Percentiles rank a stretch among this genome's conserved stretches.
Conservation (phyloP, 805 yeast genomes). For the Spathaspora arborariae region DNA sequence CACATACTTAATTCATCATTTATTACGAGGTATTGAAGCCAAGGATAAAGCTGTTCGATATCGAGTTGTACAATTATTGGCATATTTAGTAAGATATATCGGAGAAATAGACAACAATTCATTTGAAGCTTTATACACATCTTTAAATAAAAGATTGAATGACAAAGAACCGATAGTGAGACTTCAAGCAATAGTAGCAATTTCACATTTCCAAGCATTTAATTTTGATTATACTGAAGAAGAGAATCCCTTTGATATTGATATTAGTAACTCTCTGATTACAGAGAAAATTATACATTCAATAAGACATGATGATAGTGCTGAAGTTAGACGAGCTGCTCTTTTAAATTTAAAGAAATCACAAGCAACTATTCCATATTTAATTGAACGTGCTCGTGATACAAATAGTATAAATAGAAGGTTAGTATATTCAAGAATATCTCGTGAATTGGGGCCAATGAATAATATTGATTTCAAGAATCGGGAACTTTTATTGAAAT, state of each 20-base stretch:
- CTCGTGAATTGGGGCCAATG: constrained; percentile 66
- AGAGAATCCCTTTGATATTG: constrained; percentile 31
- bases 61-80: constrained; percentile 72
- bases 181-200: constrained; percentile 76
- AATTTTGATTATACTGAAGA: constrained; percentile 32
- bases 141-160: constrained; percentile 58
- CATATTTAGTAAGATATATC: constrained; percentile 65
- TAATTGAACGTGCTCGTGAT: constrained; percentile 83
- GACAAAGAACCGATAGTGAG: constrained; percentile 79
- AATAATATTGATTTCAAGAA: constrained; percentile 45
- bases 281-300: constrained; percentile 34
- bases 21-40: constrained; percentile 76
- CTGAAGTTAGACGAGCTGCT: constrained; percentile 88
- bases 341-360: constrained; percentile 64
- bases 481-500: constrained; percentile 64
- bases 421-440: constrained; percentile 61
- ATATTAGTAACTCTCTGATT: constrained; percentile 7
- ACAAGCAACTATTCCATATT: constrained; percentile 46
- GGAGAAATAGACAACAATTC: constrained; percentile 74
- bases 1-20: constrained; percentile 57
- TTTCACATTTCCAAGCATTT: constrained; percentile 67
- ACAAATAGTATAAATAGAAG: constrained; percentile 67
- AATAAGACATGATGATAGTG: constrained; percentile 72
- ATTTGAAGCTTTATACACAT: constrained; percentile 57
- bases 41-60: constrained; percentile 73